phyloP scores from a whole-genome alignment of 75 land plant species.

The Pseudotsuga menziesii region DNA sequence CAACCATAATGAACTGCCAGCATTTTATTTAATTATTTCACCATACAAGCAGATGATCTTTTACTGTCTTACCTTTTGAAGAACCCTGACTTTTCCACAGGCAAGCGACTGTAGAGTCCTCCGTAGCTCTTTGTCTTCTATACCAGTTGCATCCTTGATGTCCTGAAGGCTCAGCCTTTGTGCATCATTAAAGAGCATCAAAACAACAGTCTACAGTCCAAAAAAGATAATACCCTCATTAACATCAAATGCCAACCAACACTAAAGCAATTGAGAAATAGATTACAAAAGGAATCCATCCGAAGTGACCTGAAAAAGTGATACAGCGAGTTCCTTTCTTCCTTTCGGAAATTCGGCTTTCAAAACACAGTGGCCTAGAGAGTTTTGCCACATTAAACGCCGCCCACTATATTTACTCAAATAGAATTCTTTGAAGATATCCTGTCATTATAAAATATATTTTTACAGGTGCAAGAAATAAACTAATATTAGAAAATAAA shows the following conservation, averaged over 20 bases:
- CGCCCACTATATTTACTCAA: slow-evolving; percentile 98
- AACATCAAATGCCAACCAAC: not conserved
- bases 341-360: slow-evolving; percentile 98
- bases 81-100: slow-evolving; percentile 96
- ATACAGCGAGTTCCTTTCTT: slow-evolving; percentile 96
- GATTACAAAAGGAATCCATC: not conserved
- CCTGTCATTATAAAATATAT: slow-evolving; percentile 38
- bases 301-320: slow-evolving; percentile 88
- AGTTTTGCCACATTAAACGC: slow-evolving; percentile 99
- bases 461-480: not conserved
- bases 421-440: slow-evolving; percentile 98
- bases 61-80: slow-evolving; percentile 73
- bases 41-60: not conserved
- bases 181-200: slow-evolving; percentile 95
- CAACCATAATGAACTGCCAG: not conserved
- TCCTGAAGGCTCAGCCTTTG: slow-evolving; percentile 89
- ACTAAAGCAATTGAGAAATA: not conserved
- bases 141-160: slow-evolving; percentile 92
- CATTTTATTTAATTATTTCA: not conserved
- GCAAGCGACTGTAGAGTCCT: slow-evolving; percentile 98
- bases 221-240: not conserved
- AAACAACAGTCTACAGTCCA: slow-evolving; percentile 75
- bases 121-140: slow-evolving; percentile 96
- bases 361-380: slow-evolving; percentile 95
- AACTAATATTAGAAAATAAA: not conserved